Base-by-base conservation (phyloP, 83 land plant genomes). In the Picea abies region DNA sequence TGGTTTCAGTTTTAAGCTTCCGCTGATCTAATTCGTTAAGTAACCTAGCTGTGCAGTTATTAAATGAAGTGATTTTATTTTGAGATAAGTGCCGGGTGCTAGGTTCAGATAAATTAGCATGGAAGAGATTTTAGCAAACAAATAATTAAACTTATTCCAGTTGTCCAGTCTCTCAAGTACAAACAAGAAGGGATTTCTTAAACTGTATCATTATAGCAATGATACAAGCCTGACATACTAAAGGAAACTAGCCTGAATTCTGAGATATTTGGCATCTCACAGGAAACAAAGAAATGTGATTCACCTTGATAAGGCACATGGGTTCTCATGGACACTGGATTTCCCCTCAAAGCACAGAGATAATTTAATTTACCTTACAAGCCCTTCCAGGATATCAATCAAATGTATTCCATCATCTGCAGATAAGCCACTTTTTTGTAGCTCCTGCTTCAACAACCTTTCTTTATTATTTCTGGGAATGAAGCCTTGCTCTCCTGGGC, bases 351-450 rank as follows among this genome's bases (percentile, higher is more conserved):
- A 69, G 17, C 41, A 39, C 7, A 39, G n/a, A 70, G 10, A 70
- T 39, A 70, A 70, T 14, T 72, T 72, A 4, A 39, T 47, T 72
- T 72, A 72, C 76, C 76, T 72, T 49, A 26, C 60, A 49, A 75
- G 78, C 60, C 60, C 78, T 22, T 75, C 23, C 16, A 75, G 41
- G 9, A 75, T 75, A 22, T 75, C 29, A 49, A 22, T 75, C 60
- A 44, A 75, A 75, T 22, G 29, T 11, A 49, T 58, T 75, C 78
- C 60, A 75, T 49, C 52, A 58, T 49, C 78, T 3, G 2, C 25
- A 35, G 52, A 75, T 23, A 75, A 75, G 60, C 15, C 23, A 41
- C 22, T 9, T 16, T 41, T 35, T 11, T 23, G 60, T 49, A 49
- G 25, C 11, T 75, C 78, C 49, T n/a, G 17, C 78, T 75, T 75